These are phyloP conservation scores for Magnolia changhungtana DNA, from an alignment of 164 flowering plant species.

Conservation along the genomic window DNA sequence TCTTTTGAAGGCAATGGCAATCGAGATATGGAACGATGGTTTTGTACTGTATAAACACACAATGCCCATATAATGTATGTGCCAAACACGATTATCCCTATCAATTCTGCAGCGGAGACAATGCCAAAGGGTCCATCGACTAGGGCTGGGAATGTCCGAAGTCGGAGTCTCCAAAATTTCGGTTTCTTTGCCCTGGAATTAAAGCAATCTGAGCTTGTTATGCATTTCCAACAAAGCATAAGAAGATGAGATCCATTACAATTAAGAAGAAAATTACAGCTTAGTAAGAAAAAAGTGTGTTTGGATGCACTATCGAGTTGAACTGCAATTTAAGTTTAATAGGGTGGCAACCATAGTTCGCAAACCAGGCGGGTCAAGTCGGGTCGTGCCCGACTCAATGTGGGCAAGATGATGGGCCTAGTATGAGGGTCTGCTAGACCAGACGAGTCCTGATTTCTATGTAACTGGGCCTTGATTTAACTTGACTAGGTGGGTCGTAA, in stretches of 20 bases:
- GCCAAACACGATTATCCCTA: conserved; percentile 57
- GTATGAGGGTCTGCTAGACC: too few relatives aligned
- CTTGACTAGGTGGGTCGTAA: too few relatives aligned
- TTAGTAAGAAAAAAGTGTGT: background rate
- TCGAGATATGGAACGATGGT: conserved; percentile 19
- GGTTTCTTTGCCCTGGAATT: conserved; percentile 35
- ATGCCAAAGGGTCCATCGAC: conserved; percentile 91
- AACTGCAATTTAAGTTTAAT: background rate
- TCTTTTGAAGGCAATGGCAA: conserved; percentile 13
- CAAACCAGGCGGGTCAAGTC: too few relatives aligned
- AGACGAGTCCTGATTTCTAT: too few relatives aligned
- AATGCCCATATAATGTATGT: conserved; percentile 59
- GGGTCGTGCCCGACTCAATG: too few relatives aligned
- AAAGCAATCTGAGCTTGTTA: background rate
- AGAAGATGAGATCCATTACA: too few relatives aligned
- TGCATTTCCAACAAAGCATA: too few relatives aligned
- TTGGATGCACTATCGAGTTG: background rate
- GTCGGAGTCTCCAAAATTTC: conserved; percentile 42
- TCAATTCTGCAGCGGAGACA: conserved; percentile 79
- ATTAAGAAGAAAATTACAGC: too few relatives aligned
- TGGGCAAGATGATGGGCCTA: too few relatives aligned
- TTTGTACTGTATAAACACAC: conserved; percentile 32
- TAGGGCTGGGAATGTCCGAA: conserved; percentile 84
- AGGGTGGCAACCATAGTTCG: too few relatives aligned
- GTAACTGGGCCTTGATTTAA: too few relatives aligned